Evolutionary conservation across 2,329 filamentous ascomycete species (phyloP).

Genomic region (Fusarium brachygibbosum): DNA sequence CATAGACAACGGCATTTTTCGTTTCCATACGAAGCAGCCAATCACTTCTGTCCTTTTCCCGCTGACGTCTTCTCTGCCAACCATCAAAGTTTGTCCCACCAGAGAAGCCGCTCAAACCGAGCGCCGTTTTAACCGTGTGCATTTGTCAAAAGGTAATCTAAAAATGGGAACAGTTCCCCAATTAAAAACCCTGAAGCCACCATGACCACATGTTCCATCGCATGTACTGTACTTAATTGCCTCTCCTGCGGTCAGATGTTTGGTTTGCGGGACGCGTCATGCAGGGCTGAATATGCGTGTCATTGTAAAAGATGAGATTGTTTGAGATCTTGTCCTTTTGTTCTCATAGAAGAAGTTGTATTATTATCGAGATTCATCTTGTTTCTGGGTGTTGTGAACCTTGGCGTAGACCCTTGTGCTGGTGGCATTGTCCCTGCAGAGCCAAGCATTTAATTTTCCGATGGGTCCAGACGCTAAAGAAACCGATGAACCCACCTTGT

Average conservation of each 20-base stretch:
- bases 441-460: constrained; percentile 13
- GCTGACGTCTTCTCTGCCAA: constrained; percentile 8
- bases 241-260: neutral
- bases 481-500: neutral
- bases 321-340: neutral
- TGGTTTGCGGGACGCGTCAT: constrained; percentile 11
- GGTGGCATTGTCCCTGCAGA: constrained; percentile 1
- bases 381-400: neutral
- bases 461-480: neutral
- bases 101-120: constrained; percentile 24
- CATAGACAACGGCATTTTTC: constrained; percentile 3
- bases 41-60: neutral
- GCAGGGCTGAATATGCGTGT: constrained; percentile 17
- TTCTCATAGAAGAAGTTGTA: neutral
- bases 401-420: neutral
- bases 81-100: constrained; percentile 11
- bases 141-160: constrained; percentile 3
- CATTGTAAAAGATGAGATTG: neutral
- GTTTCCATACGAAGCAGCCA: constrained; percentile 13
- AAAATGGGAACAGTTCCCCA: neutral
- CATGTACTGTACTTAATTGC: neutral
- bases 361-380: neutral
- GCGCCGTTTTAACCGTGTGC: constrained; percentile 16
- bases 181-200: neutral
- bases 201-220: neutral